These are phyloP conservation scores for Neospermospora avenae DNA, from an alignment of 2,329 filamentous ascomycete genomes.

Conservation along the genomic window DNA sequence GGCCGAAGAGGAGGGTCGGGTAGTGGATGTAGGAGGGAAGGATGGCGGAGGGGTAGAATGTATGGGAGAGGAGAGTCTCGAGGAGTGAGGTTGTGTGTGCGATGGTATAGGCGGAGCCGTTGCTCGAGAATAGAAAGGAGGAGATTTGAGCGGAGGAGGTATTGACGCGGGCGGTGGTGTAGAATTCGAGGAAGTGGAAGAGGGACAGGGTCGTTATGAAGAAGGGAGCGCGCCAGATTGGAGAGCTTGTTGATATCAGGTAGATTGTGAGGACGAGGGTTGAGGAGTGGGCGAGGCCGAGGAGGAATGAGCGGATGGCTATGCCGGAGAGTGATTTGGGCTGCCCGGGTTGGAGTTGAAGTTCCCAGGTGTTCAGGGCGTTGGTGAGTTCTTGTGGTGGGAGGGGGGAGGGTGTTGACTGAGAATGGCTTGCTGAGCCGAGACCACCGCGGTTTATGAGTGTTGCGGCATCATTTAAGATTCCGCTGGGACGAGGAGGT, in stretches of 20 bases:
- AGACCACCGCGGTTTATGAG: slow-evolving; percentile 16
- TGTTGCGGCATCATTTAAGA: slow-evolving; percentile 11
- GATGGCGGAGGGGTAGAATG: slow-evolving; percentile 47
- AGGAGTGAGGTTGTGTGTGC: slow-evolving; percentile 73
- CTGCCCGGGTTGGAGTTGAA: slow-evolving; percentile 29
- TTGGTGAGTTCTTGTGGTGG: slow-evolving; percentile 20
- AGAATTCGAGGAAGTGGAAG: slow-evolving; percentile 98
- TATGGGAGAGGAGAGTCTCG: slow-evolving; percentile 65
- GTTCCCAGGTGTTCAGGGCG: slow-evolving; percentile 28
- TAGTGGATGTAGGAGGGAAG: slow-evolving; percentile 33
- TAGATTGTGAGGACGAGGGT: slow-evolving; percentile 26
- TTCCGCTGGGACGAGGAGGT: not conserved
- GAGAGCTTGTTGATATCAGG: slow-evolving; percentile 17
- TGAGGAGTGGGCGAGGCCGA: slow-evolving; percentile 30
- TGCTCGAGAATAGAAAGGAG: slow-evolving; percentile 80
- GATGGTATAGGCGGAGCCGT: slow-evolving; percentile 79
- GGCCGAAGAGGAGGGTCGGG: slow-evolving; percentile 50
- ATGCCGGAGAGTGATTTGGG: slow-evolving; percentile 38
- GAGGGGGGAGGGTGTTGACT: not conserved
- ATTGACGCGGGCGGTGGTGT: slow-evolving; percentile 82
- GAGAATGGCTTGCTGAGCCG: not conserved
- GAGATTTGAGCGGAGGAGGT: slow-evolving; percentile 66
- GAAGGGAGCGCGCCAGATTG: slow-evolving; percentile 59
- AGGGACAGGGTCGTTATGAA: slow-evolving; percentile 67
- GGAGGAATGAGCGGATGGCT: slow-evolving; percentile 35